phyloP scores from a whole-genome alignment of 1,284 basidiomycete species.

The Rhodotorula sp. region DNA sequence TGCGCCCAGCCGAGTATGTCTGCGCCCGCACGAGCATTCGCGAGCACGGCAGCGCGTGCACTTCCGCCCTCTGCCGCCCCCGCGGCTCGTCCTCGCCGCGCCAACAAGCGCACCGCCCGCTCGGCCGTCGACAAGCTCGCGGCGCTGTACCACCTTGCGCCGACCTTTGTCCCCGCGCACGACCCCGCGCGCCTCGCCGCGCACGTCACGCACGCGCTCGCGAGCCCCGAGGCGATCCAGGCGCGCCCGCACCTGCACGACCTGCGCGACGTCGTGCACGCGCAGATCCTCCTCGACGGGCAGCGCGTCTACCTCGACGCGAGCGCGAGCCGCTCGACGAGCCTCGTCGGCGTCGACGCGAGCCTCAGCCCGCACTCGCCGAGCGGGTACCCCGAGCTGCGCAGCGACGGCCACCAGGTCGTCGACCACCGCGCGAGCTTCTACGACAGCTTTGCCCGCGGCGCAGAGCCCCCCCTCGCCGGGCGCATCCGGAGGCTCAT shows the following conservation, averaged over 20 bases:
- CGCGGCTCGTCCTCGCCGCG: slow-evolving; percentile 6
- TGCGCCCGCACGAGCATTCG: neutral
- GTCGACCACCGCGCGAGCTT: slow-evolving; percentile 24
- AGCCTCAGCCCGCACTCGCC: neutral
- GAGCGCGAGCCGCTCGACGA: neutral
- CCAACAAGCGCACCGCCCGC: slow-evolving; percentile 14
- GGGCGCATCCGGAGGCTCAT: slow-evolving; percentile 16
- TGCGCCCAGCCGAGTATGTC: neutral
- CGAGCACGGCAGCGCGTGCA: neutral
- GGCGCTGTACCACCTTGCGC: slow-evolving; percentile 33
- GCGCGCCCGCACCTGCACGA: slow-evolving; percentile 12
- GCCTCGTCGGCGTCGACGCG: slow-evolving; percentile 14
- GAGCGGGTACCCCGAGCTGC: neutral
- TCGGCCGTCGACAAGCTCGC: slow-evolving; percentile 17
- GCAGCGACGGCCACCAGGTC: neutral
- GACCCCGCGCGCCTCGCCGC: neutral
- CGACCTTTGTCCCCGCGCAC: slow-evolving; percentile 28
- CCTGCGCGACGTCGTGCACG: slow-evolving; percentile 15
- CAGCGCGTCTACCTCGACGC: slow-evolving; percentile 25
- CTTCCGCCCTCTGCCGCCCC: neutral
- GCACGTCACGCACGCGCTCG: slow-evolving; percentile 12
- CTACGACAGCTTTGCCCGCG: slow-evolving; percentile 3
- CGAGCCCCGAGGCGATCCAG: neutral
- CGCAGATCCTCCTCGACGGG: slow-evolving; percentile 16
- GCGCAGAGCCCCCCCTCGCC: slow-evolving; percentile 23